Evolutionary conservation across 176 grass and related monocot species (phyloP), one percentile per base, ranked within the genome.

Genomic region (Eragrostis nindensis): DNA sequence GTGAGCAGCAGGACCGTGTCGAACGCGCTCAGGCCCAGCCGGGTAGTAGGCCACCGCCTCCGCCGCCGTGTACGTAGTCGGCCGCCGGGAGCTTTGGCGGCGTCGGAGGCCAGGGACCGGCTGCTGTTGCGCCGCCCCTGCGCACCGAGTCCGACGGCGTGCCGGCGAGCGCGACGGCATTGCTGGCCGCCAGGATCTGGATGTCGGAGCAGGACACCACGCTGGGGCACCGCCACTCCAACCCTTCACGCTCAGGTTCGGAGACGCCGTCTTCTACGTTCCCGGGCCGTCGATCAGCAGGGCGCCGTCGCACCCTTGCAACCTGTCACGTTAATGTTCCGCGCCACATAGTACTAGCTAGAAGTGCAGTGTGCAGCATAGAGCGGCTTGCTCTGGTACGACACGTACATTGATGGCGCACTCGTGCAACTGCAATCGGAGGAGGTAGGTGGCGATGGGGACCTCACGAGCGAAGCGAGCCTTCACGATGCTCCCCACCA

Each of bases 371-470:
- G n/a, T n/a, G n/a, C n/a, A 12, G 77, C 77, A 70, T n/a, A 3
- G 8, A 12, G 39, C 27, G 18, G 26, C 12, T 7, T 46, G 0
- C 25, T 13, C 7, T 13, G 12, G 19, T 55, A 19, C 2, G 5
- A n/a, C n/a, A 24, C 79, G 19, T 62, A 83, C 83, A 13, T 74
- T 77, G 64, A 91, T 68, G 66, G 30, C 86, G 77, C 89, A 87
- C 43, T 91, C 85, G 36, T 91, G 89, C 82, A 91, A 91, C 50
- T 82, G 85, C 57, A 91, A 50, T 48, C 90, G 90, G 1, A 92
- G 86, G 29, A 92, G 75, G 82, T 76, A 75, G 25, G 85, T 60
- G 24, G 80, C 77, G 77, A 87, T 16, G 29, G 53, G 12, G 48
- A 7, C 1, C 38, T 91, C 69, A 11, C 27, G 63, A 0, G 11